Percentiles rank a stretch among this genome's conserved stretches.
These are phyloP conservation scores for Luffa acutangula DNA, from an alignment of 306 rosid species.

Conservation along the genomic window DNA sequence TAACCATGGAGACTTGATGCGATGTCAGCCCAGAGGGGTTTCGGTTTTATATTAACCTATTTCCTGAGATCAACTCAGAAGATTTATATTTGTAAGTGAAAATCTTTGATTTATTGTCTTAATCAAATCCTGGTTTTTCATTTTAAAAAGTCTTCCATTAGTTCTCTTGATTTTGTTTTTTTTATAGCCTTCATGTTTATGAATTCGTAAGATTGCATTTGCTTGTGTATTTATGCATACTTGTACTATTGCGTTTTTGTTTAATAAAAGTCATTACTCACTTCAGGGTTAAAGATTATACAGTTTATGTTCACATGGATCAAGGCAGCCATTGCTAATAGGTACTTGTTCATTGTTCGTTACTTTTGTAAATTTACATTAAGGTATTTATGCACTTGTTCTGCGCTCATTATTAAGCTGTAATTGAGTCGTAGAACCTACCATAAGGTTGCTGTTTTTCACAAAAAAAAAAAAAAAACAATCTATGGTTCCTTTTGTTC, in stretches of 20 bases:
- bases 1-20: conserved; percentile 23
- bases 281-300: conserved; percentile 57
- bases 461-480: neutral
- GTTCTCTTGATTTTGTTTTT: no score
- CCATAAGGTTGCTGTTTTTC: neutral
- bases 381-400: neutral
- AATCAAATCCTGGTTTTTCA: no score
- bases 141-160: neutral
- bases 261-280: conserved; percentile 11
- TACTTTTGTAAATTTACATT: neutral
- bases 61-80: conserved; percentile 45
- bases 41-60: conserved; percentile 71
- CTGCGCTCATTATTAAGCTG: neutral
- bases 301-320: conserved; percentile 61
- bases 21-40: conserved; percentile 90
- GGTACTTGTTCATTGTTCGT: conserved; percentile 4
- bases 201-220: neutral
- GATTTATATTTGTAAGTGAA: conserved; percentile 64
- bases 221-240: neutral
- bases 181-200: neutral
- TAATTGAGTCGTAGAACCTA: neutral
- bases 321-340: conserved; percentile 22
- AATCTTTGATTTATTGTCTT: conserved; percentile 5
- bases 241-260: neutral
- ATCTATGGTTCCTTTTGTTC: neutral